Evolutionary conservation across 2,329 filamentous ascomycete genomes (phyloP).

Genomic region (Penicillium sp.): DNA sequence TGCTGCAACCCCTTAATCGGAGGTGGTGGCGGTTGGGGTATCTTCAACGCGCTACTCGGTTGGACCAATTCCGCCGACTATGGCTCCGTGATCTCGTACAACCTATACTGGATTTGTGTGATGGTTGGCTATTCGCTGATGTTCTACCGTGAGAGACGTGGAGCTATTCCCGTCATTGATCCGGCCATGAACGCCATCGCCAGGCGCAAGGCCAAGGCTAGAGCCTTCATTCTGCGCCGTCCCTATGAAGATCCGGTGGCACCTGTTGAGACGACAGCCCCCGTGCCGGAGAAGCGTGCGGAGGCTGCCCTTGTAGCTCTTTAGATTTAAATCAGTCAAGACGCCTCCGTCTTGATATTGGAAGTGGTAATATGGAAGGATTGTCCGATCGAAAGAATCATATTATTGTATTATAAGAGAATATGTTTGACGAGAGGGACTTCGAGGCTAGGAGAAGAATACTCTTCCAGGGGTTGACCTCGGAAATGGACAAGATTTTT

Average conservation of each 20-base stretch:
- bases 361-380: too few relatives aligned
- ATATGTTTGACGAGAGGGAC: too few relatives aligned
- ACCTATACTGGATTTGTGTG: constrained; percentile 68
- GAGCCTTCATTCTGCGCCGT: constrained; percentile 17
- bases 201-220: constrained; percentile 11
- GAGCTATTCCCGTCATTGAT: constrained; percentile 18
- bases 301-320: not conserved
- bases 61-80: constrained; percentile 89
- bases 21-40: constrained; percentile 76
- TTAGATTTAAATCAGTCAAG: not conserved
- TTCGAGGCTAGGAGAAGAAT: too few relatives aligned
- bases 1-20: constrained; percentile 74
- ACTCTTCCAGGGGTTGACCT: too few relatives aligned
- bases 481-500: too few relatives aligned
- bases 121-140: constrained; percentile 22
- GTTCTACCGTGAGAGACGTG: constrained; percentile 20
- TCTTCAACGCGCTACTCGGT: constrained; percentile 81
- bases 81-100: constrained; percentile 82
- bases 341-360: too few relatives aligned
- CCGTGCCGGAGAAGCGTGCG: not conserved
- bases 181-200: constrained; percentile 10
- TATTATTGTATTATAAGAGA: too few relatives aligned
- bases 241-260: constrained; percentile 8
- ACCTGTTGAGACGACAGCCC: not conserved
- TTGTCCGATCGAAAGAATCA: too few relatives aligned